Evolutionary conservation across 768 basidiomycete genomes (phyloP), one percentile per base, ranked within the genome.

Genomic region (Pleurotus sapidus): DNA sequence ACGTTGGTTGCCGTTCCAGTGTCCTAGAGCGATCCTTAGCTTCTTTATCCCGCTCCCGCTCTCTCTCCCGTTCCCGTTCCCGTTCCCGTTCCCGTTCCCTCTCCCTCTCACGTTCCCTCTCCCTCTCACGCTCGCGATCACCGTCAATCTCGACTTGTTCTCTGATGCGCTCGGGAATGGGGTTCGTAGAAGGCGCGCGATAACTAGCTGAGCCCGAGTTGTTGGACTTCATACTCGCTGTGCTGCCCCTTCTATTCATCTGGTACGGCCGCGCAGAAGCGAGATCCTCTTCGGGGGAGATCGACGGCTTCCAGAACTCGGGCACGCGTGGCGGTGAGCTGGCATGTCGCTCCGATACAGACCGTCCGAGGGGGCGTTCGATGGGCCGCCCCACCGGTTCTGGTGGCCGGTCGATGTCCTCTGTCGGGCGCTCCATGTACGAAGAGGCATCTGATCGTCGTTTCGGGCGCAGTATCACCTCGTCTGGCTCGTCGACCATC

Each of bases 241-340:
- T 76, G 59, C 83, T 84, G 43, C 77, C 75, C 8, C 77, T 74
- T 55, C 78, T 67, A 1, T 76, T 77, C 23, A 82, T 68, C 11
- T 70, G 67, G 57, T 73, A 74, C 3, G 78, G 70, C 54, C 75
- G 77, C 1, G 75, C 74, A 42, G 71, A 64, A 11, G 73, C 64
- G 0, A 68, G 67, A 38, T 80, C 81, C 51, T 82, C 77, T 57
- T 78, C 75, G 1, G 76, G 72, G 0, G 78, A 72, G 17, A 77
- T 72, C 0, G 75, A 65, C 2, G 82, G 81, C 38, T 73, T 78
- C 82, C 83, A 83, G 27, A 82, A 66, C 57, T 81, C 78, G 12
- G 76, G 79, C 1, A 68, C 65, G 61, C 37, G 68, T 12, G 74
- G 64, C 57, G 75, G 64, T 57, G 71, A 63, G 49, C 67, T 66